Conservation (phyloP, 345 rosid species). For the Eucalyptus pumila region DNA sequence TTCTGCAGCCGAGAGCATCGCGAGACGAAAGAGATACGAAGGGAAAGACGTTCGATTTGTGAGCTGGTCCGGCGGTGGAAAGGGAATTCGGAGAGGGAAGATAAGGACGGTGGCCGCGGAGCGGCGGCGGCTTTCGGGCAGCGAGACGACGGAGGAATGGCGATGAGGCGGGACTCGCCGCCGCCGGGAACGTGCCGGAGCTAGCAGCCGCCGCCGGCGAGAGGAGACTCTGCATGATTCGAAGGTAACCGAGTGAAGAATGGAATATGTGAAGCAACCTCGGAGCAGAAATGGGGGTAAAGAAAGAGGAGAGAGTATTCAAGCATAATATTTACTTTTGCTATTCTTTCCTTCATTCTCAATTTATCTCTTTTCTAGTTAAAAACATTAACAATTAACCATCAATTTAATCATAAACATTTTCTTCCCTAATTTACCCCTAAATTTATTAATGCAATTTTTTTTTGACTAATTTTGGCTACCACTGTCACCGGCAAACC, state of each 20-base stretch:
- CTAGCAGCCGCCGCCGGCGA: constrained; percentile 6
- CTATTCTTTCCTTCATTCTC: background rate
- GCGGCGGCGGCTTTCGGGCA: background rate
- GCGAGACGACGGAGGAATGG: background rate
- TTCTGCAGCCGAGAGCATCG: background rate
- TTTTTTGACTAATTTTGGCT: no score
- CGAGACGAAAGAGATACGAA: background rate
- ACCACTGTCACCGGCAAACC: accelerated
- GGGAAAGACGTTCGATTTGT: background rate
- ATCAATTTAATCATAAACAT: no score
- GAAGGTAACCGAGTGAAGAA: background rate
- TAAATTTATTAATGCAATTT: no score
- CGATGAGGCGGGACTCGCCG: background rate
- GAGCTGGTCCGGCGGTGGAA: background rate
- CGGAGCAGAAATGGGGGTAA: background rate
- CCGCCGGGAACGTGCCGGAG: background rate
- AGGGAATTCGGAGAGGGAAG: background rate
- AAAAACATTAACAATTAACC: background rate
- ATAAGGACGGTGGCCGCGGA: background rate
- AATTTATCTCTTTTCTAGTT: background rate
- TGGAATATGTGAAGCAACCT: background rate
- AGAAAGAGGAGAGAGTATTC: background rate
- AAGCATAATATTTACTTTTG: background rate
- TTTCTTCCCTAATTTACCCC: no score
- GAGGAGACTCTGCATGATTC: constrained; percentile 26